Base-by-base conservation (phyloP, 1,139 yeast species). In the Lodderomyces oxycetoniae region DNA sequence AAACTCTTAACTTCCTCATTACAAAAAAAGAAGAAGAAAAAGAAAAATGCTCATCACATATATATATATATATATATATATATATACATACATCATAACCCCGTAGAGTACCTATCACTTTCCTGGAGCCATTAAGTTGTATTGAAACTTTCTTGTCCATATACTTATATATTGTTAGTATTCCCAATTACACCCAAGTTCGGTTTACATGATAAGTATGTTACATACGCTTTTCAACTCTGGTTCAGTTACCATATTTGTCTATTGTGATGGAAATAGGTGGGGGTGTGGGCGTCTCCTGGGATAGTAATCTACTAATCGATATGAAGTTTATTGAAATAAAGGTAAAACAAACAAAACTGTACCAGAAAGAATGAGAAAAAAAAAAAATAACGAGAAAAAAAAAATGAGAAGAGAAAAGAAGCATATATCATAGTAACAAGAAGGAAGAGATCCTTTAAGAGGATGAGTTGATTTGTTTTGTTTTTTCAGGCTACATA, bases 111-210 rank as follows among this genome's bases (percentile, higher is more conserved):
- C 96, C 96, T 3, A 73, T 68, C 5, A 86, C 77, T 44, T 74
- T 77, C 38, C 95, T 69, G 12, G 83, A 63, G 5, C 94, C 91
- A 53, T 84, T 84, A 40, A 87, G 65, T 49, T 80, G 85, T 16
- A 86, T 64, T 10, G 77, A 64, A 25, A 86, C 69, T 53, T 77
- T 74, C 58, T 83, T 83, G 55, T 83, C 89, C 77, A 84, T 72
- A 53, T 85, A 86, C 84, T 79, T 19, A 10, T 19, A 7, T 19
- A 7, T 19, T 19, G 7, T 19, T 10, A 7, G 9, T 10, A 19
- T 19, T 19, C 10, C 10, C 22, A 10, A 19, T 19, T 10, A 19
- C 7, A 7, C 10, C 10, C 22, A 19, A 7, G 7, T 19, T 10
- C 7, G 10, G 10, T 19, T 7, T 19, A 14, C 9, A n/a, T 24